Base-by-base conservation (phyloP, 495 filamentous ascomycete genomes). In the Neurospora sp. region DNA sequence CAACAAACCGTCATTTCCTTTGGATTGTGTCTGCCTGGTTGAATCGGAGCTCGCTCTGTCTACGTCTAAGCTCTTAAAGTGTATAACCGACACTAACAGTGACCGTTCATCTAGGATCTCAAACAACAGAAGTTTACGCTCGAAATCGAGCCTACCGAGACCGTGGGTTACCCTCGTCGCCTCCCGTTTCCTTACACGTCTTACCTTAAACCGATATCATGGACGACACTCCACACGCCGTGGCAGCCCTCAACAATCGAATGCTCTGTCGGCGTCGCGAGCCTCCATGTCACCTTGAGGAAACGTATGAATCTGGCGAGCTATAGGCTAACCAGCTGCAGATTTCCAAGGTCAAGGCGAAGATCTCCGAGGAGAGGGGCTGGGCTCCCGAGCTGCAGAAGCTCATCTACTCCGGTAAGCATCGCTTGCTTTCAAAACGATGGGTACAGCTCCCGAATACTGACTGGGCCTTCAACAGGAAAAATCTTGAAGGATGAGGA, bases 401-500 rank as follows among this genome's bases (percentile, higher is more conserved):
- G 85, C 89, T 99, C 77, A 99, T 99, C 82, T 98, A 98, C 80
- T 97, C 95, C 59, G 96, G 94, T 97, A 88, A 76, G 89, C 81
- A 31, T 1, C 48, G 20, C 48, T 16, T 61, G 10, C 20, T 7
- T 2, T 1, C 5, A 14, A 39, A 18, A 22, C 73, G 53, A 68
- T 9, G 16, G 22, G 8, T 22, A 27, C 39, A 8, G 40, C 35
- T 48, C 38, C 38, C 65, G 39, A 22, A 59, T 40, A 70, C 74
- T 70, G 44, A 74, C 70, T 40, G 39, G 10, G 41, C 40, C 40
- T 71, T 41, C 44, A 48, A 65, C 76, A 98, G 94, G 96, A 82
- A 99, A 99, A 85, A 97, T 99, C 74, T 87, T 99, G 73, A 93
- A 97, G 83, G 96, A 99, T 92, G 92, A 91, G 74, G 95, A 97